Conservation (phyloP, 1,284 basidiomycete genomes). For the Rhodotorula sp. region DNA sequence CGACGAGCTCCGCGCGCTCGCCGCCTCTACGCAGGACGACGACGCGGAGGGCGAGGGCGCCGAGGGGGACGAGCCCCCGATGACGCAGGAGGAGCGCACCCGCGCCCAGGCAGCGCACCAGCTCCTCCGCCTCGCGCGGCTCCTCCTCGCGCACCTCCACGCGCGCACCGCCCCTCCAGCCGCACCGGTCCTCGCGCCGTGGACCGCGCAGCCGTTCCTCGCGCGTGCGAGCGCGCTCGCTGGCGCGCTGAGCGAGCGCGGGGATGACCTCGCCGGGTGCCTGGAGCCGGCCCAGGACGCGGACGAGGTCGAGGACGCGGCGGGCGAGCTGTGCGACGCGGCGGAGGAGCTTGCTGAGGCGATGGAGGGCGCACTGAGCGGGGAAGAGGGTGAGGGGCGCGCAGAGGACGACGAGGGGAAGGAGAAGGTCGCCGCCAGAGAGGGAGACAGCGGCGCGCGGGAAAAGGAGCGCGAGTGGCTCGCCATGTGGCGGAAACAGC, state of each 20-base stretch:
- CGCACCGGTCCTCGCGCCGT: not conserved
- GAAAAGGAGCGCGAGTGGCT: slow-evolving; percentile 15
- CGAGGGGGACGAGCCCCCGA: not conserved
- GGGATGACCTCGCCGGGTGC: not conserved
- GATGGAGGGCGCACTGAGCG: slow-evolving; percentile 6
- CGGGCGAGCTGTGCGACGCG: not conserved
- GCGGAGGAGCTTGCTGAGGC: slow-evolving; percentile 1
- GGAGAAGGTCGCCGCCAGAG: slow-evolving; percentile 2
- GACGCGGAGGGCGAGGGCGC: not conserved
- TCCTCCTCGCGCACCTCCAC: not conserved
- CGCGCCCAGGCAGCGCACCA: not conserved
- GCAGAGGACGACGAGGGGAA: not conserved
- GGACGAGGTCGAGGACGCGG: not conserved
- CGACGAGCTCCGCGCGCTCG: slow-evolving; percentile 11
- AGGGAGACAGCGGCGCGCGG: not conserved
- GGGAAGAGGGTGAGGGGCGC: too few species aligned
- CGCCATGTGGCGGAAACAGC: slow-evolving; percentile 23
- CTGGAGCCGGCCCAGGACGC: not conserved
- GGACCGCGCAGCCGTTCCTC: not conserved
- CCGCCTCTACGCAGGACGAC: not conserved
- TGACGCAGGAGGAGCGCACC: not conserved
- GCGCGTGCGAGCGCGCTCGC: not conserved
- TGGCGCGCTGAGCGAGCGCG: not conserved
- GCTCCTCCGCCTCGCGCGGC: slow-evolving; percentile 4
- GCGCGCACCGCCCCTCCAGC: not conserved